phyloP scores from a whole-genome alignment of 345 rosid genomes.

The Eucalyptus polyanthemos region DNA sequence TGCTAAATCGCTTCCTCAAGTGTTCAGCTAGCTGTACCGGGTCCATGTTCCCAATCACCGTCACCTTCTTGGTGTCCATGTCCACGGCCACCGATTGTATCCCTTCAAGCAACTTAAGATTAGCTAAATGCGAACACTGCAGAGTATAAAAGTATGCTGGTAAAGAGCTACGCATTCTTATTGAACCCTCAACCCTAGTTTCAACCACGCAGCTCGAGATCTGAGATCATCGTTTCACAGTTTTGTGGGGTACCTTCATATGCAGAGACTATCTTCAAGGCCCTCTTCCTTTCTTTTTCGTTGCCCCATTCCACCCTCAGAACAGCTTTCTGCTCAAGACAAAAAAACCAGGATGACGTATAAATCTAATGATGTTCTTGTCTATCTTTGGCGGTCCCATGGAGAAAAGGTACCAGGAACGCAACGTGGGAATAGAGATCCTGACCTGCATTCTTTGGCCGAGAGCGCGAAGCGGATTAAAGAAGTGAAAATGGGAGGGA shows the following conservation, averaged over 20 bases:
- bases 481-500: background rate
- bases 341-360: background rate
- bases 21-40: background rate
- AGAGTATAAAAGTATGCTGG: background rate
- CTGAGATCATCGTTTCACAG: background rate
- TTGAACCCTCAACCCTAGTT: background rate
- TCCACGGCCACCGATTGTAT: background rate
- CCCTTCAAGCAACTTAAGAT: background rate
- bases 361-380: background rate
- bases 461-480: background rate
- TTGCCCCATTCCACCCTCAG: slow-evolving; percentile 26
- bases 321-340: slow-evolving; percentile 37
- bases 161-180: background rate
- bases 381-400: background rate
- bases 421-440: background rate
- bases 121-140: background rate
- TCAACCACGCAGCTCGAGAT: background rate
- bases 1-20: background rate
- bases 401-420: background rate
- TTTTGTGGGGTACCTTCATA: slow-evolving; percentile 17
- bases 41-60: slow-evolving; percentile 6
- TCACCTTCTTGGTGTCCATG: slow-evolving; percentile 1
- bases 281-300: slow-evolving; percentile 34
- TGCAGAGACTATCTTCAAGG: slow-evolving; percentile 33
- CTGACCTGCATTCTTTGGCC: background rate